phyloP scores from a whole-genome alignment of 2,329 filamentous ascomycete species.

The Acrocalymma vagum region DNA sequence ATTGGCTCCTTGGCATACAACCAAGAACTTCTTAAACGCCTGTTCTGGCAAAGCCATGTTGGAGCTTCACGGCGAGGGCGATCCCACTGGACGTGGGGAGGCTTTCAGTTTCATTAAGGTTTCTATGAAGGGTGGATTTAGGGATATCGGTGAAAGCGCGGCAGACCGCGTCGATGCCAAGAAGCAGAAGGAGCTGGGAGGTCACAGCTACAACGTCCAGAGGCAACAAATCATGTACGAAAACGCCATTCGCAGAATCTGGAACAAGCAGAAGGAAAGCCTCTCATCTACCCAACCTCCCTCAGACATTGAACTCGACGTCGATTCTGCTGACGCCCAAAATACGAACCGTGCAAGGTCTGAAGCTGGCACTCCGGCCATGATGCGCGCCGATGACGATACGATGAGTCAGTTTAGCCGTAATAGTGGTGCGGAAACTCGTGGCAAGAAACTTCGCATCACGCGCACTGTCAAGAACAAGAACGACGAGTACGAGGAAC shows the following conservation, averaged over 20 bases:
- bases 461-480: conserved; percentile 71
- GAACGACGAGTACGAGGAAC: conserved; percentile 69
- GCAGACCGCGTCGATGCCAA: conserved; percentile 88
- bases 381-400: conserved; percentile 70
- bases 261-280: conserved; percentile 85
- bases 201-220: conserved; percentile 97
- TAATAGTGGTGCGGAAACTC: conserved; percentile 65
- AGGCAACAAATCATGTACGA: conserved; percentile 93
- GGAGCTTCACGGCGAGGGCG: conserved; percentile 90
- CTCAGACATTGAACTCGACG: conserved; percentile 76
- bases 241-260: conserved; percentile 88
- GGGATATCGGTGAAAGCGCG: conserved; percentile 86
- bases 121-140: conserved; percentile 98
- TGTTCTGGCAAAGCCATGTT: conserved; percentile 97
- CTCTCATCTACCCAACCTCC: conserved; percentile 78
- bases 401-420: conserved; percentile 64
- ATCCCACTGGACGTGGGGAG: conserved; percentile 91
- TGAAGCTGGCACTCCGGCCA: conserved; percentile 68
- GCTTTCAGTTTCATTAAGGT: conserved; percentile 98
- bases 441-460: conserved; percentile 76
- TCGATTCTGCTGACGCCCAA: conserved; percentile 59
- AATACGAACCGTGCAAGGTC: conserved; percentile 60
- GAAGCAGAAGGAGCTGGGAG: conserved; percentile 72
- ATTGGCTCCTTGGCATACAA: conserved; percentile 95
- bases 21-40: conserved; percentile 94